Evolutionary conservation across 73 alveolate species (phyloP).

Genomic region (Paramecium bursaria): DNA sequence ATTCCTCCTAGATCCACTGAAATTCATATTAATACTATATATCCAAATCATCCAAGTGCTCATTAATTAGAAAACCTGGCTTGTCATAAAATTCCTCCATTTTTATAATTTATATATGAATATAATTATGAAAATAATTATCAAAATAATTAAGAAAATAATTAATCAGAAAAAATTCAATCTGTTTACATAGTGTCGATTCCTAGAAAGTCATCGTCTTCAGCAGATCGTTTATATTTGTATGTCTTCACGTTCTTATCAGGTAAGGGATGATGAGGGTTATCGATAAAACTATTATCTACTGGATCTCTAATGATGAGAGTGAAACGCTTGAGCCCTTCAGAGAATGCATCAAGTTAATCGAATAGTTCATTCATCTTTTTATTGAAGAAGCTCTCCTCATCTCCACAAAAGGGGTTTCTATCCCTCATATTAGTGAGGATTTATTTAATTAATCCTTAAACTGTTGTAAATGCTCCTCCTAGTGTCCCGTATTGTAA

Average conservation of each 20-base stretch:
- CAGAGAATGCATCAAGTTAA: slow-evolving; percentile 18
- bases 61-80: background rate
- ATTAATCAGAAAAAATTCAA: no score
- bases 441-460: slow-evolving; percentile 86
- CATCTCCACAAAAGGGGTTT: slow-evolving; percentile 78
- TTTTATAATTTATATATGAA: no score
- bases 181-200: no score
- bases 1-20: background rate
- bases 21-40: background rate
- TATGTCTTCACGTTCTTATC: no score
- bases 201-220: no score
- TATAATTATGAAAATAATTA: no score
- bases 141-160: no score
- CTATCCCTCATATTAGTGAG: slow-evolving; percentile 76
- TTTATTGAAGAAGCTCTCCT: background rate
- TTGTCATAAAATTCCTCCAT: slow-evolving; percentile 51
- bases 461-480: slow-evolving; percentile 90
- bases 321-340: background rate
- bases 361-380: slow-evolving; percentile 12
- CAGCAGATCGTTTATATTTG: no score
- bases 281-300: no score
- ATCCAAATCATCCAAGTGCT: background rate
- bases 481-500: slow-evolving; percentile 91
- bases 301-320: slow-evolving; percentile 25
- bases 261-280: no score